Conservation (phyloP, 2,329 filamentous ascomycete species). For the Teratosphaeria zuluensis region DNA sequence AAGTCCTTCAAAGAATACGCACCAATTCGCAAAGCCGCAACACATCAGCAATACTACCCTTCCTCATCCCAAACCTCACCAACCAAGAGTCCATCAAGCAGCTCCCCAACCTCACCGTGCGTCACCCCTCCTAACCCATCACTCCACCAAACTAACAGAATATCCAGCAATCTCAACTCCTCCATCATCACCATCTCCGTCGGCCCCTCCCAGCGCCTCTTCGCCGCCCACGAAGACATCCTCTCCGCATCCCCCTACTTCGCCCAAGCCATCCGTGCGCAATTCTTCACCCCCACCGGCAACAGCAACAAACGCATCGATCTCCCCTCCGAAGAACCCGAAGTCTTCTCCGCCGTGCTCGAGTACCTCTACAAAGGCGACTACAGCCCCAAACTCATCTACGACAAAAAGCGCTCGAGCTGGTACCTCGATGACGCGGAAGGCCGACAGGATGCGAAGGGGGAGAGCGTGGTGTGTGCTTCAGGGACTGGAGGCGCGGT, state of each 20-base stretch:
- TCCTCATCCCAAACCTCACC: constrained; percentile 20
- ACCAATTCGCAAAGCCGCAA: constrained; percentile 16
- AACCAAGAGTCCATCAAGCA: constrained; percentile 13
- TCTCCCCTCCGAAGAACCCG: constrained; percentile 76
- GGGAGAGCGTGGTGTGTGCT: constrained; percentile 61
- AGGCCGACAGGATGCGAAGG: constrained; percentile 34
- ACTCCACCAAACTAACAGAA: too few species aligned
- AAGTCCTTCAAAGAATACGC: constrained; percentile 25
- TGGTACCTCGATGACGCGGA: constrained; percentile 68
- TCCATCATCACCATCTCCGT: constrained; percentile 82
- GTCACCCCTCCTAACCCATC: too few species aligned
- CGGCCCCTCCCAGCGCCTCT: constrained; percentile 61
- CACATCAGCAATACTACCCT: constrained; percentile 10
- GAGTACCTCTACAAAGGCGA: constrained; percentile 93
- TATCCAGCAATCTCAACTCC: constrained; percentile 41
- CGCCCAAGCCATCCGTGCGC: constrained; percentile 50
- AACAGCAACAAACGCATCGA: constrained; percentile 58
- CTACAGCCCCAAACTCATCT: constrained; percentile 74
- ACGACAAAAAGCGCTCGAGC: constrained; percentile 69
- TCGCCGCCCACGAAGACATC: constrained; percentile 83
- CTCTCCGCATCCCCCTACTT: constrained; percentile 74
- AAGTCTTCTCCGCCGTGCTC: constrained; percentile 81
- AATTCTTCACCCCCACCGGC: constrained; percentile 50
- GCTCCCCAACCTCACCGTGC: constrained; percentile 23
- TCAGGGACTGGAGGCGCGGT: constrained; percentile 56